These are phyloP conservation scores for Coniochaeta pulveracea DNA, from an alignment of 2,329 filamentous ascomycete species.

Conservation along the genomic window DNA sequence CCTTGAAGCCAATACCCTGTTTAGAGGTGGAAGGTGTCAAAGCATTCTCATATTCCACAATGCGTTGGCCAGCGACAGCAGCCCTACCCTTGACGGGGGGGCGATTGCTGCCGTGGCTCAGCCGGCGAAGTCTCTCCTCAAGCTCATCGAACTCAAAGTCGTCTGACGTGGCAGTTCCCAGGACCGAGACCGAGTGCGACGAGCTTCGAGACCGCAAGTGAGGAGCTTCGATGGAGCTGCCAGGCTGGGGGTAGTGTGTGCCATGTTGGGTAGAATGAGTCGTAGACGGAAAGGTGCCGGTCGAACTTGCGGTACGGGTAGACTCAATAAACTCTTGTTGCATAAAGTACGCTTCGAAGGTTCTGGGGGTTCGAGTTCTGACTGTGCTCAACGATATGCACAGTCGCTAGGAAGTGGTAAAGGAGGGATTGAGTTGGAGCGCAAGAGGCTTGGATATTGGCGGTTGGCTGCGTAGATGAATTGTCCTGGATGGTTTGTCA, in stretches of 20 bases:
- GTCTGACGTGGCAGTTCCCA: slow-evolving; percentile 14
- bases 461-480: no score
- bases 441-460: no score
- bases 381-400: slow-evolving; percentile 43
- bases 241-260: slow-evolving; percentile 32
- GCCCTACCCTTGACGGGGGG: slow-evolving; percentile 16
- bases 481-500: no score
- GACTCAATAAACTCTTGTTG: slow-evolving; percentile 43
- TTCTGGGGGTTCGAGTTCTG: slow-evolving; percentile 17
- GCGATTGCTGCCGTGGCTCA: slow-evolving; percentile 29
- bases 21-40: slow-evolving; percentile 32
- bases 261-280: slow-evolving; percentile 42
- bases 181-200: slow-evolving; percentile 18
- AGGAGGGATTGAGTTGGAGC: no score
- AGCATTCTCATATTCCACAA: slow-evolving; percentile 52
- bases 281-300: slow-evolving; percentile 20
- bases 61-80: slow-evolving; percentile 35
- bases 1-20: slow-evolving; percentile 42
- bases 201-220: slow-evolving; percentile 21
- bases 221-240: slow-evolving; percentile 21
- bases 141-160: slow-evolving; percentile 30
- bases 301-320: slow-evolving; percentile 29
- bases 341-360: slow-evolving; percentile 45
- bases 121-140: slow-evolving; percentile 37
- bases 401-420: no score